Evolutionary conservation across 768 basidiomycete genomes (phyloP).

Genomic region (Mycena venus): DNA sequence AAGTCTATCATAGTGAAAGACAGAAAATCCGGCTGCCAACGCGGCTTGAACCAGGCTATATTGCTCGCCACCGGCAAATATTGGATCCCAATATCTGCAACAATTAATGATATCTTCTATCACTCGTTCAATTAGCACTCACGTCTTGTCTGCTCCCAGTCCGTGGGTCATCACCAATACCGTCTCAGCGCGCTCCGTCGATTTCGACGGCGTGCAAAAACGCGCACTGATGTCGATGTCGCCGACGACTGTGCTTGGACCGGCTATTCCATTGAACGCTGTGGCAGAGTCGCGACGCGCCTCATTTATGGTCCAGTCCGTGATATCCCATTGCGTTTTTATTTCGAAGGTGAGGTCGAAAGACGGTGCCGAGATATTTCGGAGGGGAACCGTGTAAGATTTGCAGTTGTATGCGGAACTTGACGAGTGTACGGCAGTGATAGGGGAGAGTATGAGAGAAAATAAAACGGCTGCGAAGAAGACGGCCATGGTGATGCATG

Average conservation of each 20-base stretch:
- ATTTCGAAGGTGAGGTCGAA: constrained; percentile 19
- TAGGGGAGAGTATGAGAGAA: background rate
- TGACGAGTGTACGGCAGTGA: background rate
- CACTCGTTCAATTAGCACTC: background rate
- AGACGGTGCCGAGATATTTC: constrained; percentile 18
- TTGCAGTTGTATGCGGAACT: constrained; percentile 10
- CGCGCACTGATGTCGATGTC: constrained; percentile 25
- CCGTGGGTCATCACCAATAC: constrained; percentile 27
- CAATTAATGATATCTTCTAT: background rate
- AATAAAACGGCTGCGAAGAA: background rate
- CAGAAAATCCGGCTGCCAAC: constrained; percentile 10
- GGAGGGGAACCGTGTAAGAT: constrained; percentile 17
- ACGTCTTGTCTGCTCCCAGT: constrained; percentile 27
- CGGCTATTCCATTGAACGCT: constrained; percentile 22
- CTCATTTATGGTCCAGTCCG: constrained; percentile 24
- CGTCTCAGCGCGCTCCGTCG: background rate
- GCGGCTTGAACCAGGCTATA: constrained; percentile 25
- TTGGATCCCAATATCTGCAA: constrained; percentile 25
- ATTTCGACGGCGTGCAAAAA: constrained; percentile 12
- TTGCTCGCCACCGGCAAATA: constrained; percentile 8
- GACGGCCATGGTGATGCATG: background rate
- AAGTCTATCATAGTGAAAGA: constrained; percentile 21
- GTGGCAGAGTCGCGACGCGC: constrained; percentile 25
- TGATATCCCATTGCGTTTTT: constrained; percentile 23
- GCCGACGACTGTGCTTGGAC: background rate